Percentiles rank a stretch among this genome's conserved stretches.
These are phyloP conservation scores for Globisporangium apiculatum DNA, from an alignment of 352 stramenopile species.

Conservation along the genomic window DNA sequence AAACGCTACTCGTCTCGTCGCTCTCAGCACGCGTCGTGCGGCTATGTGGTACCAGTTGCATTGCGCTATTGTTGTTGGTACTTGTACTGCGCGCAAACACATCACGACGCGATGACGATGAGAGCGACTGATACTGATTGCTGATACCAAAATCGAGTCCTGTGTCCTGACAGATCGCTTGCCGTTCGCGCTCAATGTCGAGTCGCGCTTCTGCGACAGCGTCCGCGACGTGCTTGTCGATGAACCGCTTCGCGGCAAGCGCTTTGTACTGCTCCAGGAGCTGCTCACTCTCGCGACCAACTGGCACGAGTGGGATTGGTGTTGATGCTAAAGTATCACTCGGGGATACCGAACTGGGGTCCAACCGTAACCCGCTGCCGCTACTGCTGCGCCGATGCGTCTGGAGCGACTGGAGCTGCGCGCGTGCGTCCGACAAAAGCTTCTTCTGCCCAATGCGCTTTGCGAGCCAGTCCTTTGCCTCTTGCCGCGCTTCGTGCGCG, in stretches of 20 bases:
- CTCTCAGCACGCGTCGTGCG: conserved; percentile 6
- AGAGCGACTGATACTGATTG: too few relatives aligned
- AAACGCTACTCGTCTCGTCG: conserved; percentile 10
- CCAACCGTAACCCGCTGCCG: conserved; percentile 6
- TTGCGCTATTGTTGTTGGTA: conserved; percentile 20
- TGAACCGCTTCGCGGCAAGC: conserved; percentile 48
- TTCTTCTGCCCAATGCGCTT: conserved; percentile 78
- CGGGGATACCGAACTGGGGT: background rate
- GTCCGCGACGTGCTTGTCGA: conserved; percentile 73
- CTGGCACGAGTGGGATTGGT: background rate
- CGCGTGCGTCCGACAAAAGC: conserved; percentile 55
- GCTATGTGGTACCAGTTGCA: too few relatives aligned
- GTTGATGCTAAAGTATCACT: background rate
- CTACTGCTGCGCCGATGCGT: conserved; percentile 17
- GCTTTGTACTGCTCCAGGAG: conserved; percentile 45
- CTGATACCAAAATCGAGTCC: conserved; percentile 6
- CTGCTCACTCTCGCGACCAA: conserved; percentile 23
- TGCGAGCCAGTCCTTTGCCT: conserved; percentile 62
- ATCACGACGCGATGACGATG: too few relatives aligned
- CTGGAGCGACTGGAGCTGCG: conserved; percentile 37
- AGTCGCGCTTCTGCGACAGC: conserved; percentile 48
- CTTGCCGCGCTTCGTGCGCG: conserved; percentile 50
- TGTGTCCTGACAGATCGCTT: conserved; percentile 56
- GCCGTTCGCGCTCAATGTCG: conserved; percentile 65
- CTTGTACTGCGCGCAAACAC: too few relatives aligned